Percentiles rank a stretch among this genome's conserved stretches.
Evolutionary conservation across 371 early-diverging fungal species (phyloP).

Genomic region (Paraphysoderma sedebokerense): DNA sequence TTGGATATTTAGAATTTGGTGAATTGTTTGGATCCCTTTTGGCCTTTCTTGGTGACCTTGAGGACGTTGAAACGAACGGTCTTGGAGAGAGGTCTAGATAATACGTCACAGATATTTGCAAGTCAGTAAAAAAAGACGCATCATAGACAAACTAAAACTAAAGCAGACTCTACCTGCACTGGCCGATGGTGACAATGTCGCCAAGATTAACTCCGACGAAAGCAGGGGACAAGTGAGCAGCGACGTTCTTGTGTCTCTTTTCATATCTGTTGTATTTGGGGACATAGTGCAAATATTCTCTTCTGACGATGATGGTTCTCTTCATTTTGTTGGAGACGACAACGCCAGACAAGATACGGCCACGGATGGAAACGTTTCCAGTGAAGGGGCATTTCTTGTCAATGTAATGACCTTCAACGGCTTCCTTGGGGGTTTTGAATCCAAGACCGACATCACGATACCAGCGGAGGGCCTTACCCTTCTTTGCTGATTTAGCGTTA

Average conservation of each 20-base stretch:
- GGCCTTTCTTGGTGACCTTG: slow-evolving; percentile 74
- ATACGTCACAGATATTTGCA: not conserved
- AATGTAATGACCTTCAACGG: slow-evolving; percentile 91
- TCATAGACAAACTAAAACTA: not conserved
- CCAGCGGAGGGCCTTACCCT: slow-evolving; percentile 55
- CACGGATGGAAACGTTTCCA: slow-evolving; percentile 94
- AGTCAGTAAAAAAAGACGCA: not conserved
- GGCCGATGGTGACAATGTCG: slow-evolving; percentile 93
- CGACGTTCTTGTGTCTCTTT: slow-evolving; percentile 99
- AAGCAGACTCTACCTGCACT: slow-evolving; percentile 47
- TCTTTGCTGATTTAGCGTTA: slow-evolving; percentile 65
- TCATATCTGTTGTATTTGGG: slow-evolving; percentile 99
- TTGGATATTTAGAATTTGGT: slow-evolving; percentile 66
- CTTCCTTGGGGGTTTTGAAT: slow-evolving; percentile 98
- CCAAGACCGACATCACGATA: slow-evolving; percentile 98
- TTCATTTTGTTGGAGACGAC: slow-evolving; percentile 98
- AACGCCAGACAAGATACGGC: slow-evolving; percentile 94
- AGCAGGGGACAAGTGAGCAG: slow-evolving; percentile 96
- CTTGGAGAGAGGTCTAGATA: slow-evolving; percentile 84
- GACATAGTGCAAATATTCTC: slow-evolving; percentile 99
- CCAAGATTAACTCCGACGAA: slow-evolving; percentile 92
- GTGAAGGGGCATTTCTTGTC: slow-evolving; percentile 99
- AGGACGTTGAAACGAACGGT: slow-evolving; percentile 98
- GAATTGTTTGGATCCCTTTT: slow-evolving; percentile 86
- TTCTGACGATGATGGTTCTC: slow-evolving; percentile 94